phyloP scores from a whole-genome alignment of 1,284 basidiomycete species.

The Singerocomus inundabilis region DNA sequence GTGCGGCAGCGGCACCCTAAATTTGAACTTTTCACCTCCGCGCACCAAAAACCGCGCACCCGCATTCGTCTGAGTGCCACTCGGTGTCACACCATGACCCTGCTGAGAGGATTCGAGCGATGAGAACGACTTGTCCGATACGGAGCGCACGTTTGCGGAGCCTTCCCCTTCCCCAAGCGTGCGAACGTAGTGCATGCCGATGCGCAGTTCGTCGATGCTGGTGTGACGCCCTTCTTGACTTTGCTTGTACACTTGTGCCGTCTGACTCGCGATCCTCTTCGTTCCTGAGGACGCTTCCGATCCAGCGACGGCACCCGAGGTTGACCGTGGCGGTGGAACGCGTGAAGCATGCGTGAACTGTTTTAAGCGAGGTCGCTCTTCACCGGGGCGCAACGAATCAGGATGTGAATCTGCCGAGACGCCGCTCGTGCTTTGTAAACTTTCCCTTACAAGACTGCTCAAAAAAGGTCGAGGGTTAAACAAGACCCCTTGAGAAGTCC shows the following conservation, averaged over 20 bases:
- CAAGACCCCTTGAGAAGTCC: neutral
- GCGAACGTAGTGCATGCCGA: constrained; percentile 68
- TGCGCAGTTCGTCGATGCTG: constrained; percentile 57
- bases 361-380: constrained; percentile 59
- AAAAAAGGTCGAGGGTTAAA: neutral
- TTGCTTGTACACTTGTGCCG: constrained; percentile 53
- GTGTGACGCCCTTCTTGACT: constrained; percentile 32
- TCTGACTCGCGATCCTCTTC: constrained; percentile 61
- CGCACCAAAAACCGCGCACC: constrained; percentile 47
- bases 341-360: constrained; percentile 68
- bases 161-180: constrained; percentile 64
- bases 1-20: constrained; percentile 46
- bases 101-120: constrained; percentile 58
- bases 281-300: constrained; percentile 26
- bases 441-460: constrained; percentile 31
- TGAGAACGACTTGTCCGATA: constrained; percentile 48
- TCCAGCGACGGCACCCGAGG: constrained; percentile 31
- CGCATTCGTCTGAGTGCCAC: constrained; percentile 27
- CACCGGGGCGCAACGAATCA: constrained; percentile 30
- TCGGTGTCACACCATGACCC: constrained; percentile 30
- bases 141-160: constrained; percentile 44
- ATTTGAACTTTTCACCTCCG: constrained; percentile 60
- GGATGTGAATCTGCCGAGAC: constrained; percentile 36
- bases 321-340: constrained; percentile 57
- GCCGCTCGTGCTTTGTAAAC: constrained; percentile 35